phyloP scores from a whole-genome alignment of 257 asterid genomes.

The Penstemon newberryi region DNA sequence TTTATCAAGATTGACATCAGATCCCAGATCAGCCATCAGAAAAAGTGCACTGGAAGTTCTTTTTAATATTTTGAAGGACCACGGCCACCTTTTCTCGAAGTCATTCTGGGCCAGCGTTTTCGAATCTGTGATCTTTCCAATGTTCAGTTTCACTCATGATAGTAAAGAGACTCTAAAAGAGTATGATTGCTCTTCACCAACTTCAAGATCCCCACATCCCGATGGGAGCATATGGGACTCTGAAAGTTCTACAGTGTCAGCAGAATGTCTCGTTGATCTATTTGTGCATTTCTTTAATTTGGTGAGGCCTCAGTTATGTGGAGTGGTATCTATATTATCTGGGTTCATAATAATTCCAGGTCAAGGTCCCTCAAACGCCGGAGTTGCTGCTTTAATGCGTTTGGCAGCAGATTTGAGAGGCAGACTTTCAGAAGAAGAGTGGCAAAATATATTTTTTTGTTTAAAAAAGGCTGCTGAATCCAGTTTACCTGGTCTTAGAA shows the following conservation, averaged over 20 bases:
- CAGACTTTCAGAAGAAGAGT: conserved; percentile 66
- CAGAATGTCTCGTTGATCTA: conserved; percentile 68
- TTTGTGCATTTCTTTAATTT: conserved; percentile 64
- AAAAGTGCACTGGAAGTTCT: conserved; percentile 93
- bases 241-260: conserved; percentile 71
- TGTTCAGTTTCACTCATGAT: conserved; percentile 58
- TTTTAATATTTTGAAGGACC: conserved; percentile 93
- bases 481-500: conserved; percentile 56
- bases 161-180: conserved; percentile 45
- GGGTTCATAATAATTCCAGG: conserved; percentile 65
- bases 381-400: conserved; percentile 74
- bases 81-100: conserved; percentile 80
- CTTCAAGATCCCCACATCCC: conserved; percentile 41
- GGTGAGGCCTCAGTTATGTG: conserved; percentile 66
- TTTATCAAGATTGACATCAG: conserved; percentile 84
- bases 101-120: conserved; percentile 75
- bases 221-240: conserved; percentile 80
- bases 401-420: conserved; percentile 63
- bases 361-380: conserved; percentile 79
- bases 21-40: conserved; percentile 92
- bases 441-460: conserved; percentile 64
- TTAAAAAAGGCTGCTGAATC: conserved; percentile 65
- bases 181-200: conserved; percentile 39
- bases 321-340: conserved; percentile 64
- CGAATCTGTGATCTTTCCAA: conserved; percentile 68